Evolutionary conservation across 1,284 basidiomycete genomes (phyloP).

Genomic region (Xanthoconium separans): DNA sequence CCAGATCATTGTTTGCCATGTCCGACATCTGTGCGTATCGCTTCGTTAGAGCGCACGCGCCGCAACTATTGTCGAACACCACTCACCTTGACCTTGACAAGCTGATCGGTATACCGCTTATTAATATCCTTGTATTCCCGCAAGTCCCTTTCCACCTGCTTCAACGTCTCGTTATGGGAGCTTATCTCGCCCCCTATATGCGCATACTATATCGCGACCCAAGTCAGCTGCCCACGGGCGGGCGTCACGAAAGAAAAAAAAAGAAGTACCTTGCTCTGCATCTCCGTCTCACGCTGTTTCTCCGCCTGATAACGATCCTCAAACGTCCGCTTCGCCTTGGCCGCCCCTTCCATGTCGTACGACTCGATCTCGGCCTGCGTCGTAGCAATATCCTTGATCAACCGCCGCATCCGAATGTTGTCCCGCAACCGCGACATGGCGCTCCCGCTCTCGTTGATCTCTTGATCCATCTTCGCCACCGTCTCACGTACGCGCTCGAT

Average conservation of each 20-base stretch:
- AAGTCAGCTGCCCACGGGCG: slow-evolving; percentile 1
- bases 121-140: slow-evolving; percentile 54
- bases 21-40: slow-evolving; percentile 67
- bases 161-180: slow-evolving; percentile 68
- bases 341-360: slow-evolving; percentile 80
- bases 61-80: not conserved
- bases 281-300: slow-evolving; percentile 68
- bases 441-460: slow-evolving; percentile 72
- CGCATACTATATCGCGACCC: slow-evolving; percentile 57
- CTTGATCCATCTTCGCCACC: slow-evolving; percentile 61
- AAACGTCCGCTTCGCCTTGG: slow-evolving; percentile 79
- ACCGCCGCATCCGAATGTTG: slow-evolving; percentile 79
- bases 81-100: slow-evolving; percentile 80
- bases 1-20: slow-evolving; percentile 92
- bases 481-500: slow-evolving; percentile 56
- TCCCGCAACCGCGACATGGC: slow-evolving; percentile 77
- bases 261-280: slow-evolving; percentile 66
- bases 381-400: slow-evolving; percentile 64
- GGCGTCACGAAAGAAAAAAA: slow-evolving; percentile 8
- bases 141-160: slow-evolving; percentile 48
- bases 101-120: slow-evolving; percentile 86
- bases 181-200: slow-evolving; percentile 85
- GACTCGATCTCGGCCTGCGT: slow-evolving; percentile 74
- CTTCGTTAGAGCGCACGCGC: not conserved
- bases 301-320: slow-evolving; percentile 75